A percentile compares a stretch with the other conserved stretches of the same genome.
Evolutionary conservation across 495 filamentous ascomycete species (phyloP).

Genomic region (Thozetella sp.): DNA sequence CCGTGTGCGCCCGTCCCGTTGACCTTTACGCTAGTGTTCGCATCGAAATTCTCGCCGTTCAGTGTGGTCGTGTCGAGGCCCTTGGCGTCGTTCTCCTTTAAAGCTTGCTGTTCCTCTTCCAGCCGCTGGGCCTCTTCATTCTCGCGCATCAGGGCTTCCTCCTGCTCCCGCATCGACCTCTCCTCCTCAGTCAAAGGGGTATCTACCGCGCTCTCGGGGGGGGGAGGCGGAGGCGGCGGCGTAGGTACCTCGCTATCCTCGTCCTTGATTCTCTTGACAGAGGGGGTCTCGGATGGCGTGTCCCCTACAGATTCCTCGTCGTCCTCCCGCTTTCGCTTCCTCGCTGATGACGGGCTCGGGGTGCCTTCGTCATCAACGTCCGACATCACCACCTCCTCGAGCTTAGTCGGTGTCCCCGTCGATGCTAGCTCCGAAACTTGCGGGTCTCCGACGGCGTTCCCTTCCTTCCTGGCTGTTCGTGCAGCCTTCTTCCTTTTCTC

Average conservation of each 20-base stretch:
- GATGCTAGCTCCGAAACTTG: constrained; percentile 17
- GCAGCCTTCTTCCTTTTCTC: constrained; percentile 68
- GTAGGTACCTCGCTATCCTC: constrained; percentile 37
- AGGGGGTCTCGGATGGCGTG: constrained; percentile 44
- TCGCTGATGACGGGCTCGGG: constrained; percentile 24
- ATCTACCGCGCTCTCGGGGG: constrained; percentile 26
- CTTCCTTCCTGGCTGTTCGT: constrained; percentile 32
- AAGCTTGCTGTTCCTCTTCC: constrained; percentile 38
- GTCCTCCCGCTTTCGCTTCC: constrained; percentile 68
- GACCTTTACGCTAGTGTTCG: neutral
- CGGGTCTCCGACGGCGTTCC: constrained; percentile 1
- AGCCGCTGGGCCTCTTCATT: constrained; percentile 42
- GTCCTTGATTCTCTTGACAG: constrained; percentile 51
- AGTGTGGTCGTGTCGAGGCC: neutral
- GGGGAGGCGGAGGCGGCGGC: constrained; percentile 45
- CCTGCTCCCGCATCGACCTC: constrained; percentile 41
- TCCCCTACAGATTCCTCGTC: constrained; percentile 29
- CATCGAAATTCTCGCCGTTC: neutral
- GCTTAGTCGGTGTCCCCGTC: constrained; percentile 27
- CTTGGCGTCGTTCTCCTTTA: constrained; percentile 17
- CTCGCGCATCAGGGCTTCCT: constrained; percentile 32
- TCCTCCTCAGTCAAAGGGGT: constrained; percentile 31
- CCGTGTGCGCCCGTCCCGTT: neutral
- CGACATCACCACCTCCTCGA: constrained; percentile 22
- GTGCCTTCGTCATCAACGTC: constrained; percentile 47